These are phyloP conservation scores for Actinidia arguta DNA, from an alignment of 179 eudicot genomes.

Conservation along the genomic window DNA sequence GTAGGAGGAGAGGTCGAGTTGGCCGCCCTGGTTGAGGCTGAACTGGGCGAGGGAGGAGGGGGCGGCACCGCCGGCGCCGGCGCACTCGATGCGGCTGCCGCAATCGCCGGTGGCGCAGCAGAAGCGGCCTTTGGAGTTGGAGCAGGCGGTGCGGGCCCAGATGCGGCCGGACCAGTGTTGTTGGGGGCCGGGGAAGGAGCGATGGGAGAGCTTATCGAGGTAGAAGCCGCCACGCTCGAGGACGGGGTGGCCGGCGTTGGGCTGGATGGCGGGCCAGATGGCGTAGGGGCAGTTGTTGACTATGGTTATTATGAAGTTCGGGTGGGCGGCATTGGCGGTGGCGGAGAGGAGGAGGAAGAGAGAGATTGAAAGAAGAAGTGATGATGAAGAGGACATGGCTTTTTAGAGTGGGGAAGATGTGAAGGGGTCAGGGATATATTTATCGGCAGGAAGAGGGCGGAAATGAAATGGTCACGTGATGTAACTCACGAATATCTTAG, in stretches of 20 bases:
- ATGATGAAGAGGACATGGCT: neutral
- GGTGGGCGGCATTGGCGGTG: constrained; percentile 26
- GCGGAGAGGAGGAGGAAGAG: constrained; percentile 23
- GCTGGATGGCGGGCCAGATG: constrained; percentile 88
- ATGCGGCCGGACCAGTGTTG: constrained; percentile 84
- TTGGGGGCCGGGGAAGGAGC: constrained; percentile 67
- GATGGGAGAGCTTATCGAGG: too few species aligned
- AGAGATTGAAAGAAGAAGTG: too few species aligned
- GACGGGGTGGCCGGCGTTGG: constrained; percentile 62
- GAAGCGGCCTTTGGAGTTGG: constrained; percentile 50
- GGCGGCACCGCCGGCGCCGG: constrained; percentile 67
- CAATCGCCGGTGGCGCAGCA: constrained; percentile 81
- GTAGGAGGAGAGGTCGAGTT: constrained; percentile 47
- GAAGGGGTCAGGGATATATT: too few species aligned
- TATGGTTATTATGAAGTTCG: constrained; percentile 38
- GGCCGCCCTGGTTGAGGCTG: constrained; percentile 61
- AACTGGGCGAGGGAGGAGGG: constrained; percentile 83
- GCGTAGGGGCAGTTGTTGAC: constrained; percentile 82
- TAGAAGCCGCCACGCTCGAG: constrained; percentile 82
- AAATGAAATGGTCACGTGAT: too few species aligned
- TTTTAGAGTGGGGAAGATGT: too few species aligned
- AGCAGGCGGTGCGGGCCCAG: constrained; percentile 86
- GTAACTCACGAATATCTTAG: too few species aligned
- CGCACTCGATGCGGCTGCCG: constrained; percentile 64
- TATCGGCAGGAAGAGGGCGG: too few species aligned